Percentiles rank a stretch among this genome's conserved stretches.
Evolutionary conservation across 352 stramenopile genomes (phyloP).

Genomic region (Pythium grandisporangium): DNA sequence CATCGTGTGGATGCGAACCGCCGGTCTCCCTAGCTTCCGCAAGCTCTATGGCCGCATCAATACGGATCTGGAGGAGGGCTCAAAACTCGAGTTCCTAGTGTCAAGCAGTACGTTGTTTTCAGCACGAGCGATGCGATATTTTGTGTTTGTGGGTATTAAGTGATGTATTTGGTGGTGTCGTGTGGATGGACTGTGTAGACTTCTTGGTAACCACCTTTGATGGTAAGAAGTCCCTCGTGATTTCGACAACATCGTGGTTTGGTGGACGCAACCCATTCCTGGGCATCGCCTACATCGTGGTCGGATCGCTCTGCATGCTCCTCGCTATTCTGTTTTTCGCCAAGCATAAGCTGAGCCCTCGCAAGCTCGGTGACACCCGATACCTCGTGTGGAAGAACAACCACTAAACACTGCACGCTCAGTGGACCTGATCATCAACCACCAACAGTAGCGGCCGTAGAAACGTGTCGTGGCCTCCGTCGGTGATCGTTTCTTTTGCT

Average conservation of each 20-base stretch:
- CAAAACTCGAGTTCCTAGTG: constrained; percentile 87
- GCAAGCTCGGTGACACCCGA: constrained; percentile 91
- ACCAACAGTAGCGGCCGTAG: no score
- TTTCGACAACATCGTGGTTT: constrained; percentile 95
- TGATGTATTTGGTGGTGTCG: no score
- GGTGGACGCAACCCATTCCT: constrained; percentile 96
- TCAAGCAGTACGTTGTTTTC: constrained; percentile 75
- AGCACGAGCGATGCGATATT: not conserved
- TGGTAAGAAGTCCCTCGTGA: constrained; percentile 95
- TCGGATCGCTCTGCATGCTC: constrained; percentile 91
- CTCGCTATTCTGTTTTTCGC: constrained; percentile 93
- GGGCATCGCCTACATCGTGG: constrained; percentile 93
- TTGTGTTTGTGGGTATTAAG: no score
- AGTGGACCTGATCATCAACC: no score
- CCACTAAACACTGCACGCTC: constrained; percentile 44
- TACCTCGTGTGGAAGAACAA: constrained; percentile 97
- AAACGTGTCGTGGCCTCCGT: no score
- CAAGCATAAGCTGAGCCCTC: constrained; percentile 93
- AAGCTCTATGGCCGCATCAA: constrained; percentile 99
- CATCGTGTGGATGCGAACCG: constrained; percentile 99
- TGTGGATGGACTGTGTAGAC: no score
- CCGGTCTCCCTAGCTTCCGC: constrained; percentile 96
- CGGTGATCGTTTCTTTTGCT: no score
- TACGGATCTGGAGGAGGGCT: constrained; percentile 81
- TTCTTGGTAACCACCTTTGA: constrained; percentile 94